phyloP scores from a whole-genome alignment of 768 basidiomycete genomes.

The Hygrophoropsis aurantiaca region DNA sequence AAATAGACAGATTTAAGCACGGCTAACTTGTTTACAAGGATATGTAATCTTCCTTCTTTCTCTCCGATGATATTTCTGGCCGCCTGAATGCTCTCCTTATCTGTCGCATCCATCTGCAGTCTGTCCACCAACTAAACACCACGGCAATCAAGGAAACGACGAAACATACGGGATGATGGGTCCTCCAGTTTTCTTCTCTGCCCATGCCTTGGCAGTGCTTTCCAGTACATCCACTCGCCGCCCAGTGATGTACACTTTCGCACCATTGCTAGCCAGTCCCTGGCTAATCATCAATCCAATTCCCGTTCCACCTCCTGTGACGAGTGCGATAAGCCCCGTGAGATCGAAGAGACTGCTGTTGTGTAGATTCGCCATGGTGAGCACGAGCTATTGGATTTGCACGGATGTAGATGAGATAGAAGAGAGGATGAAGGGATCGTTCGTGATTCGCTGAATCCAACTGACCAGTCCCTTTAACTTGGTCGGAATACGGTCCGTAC shows the following conservation, averaged over 20 bases:
- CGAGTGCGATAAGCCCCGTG: slow-evolving; percentile 52
- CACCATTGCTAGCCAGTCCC: slow-evolving; percentile 75
- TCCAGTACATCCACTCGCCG: slow-evolving; percentile 66
- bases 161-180: slow-evolving; percentile 56
- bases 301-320: slow-evolving; percentile 51
- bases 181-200: slow-evolving; percentile 38
- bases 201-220: slow-evolving; percentile 49
- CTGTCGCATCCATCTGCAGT: slow-evolving; percentile 69
- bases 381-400: slow-evolving; percentile 13
- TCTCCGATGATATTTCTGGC: slow-evolving; percentile 39
- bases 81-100: slow-evolving; percentile 59
- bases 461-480: too few relatives aligned
- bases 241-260: slow-evolving; percentile 79
- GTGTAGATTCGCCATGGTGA: slow-evolving; percentile 20
- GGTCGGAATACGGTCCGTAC: neutral
- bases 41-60: slow-evolving; percentile 69
- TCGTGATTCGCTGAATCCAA: neutral
- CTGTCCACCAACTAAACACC: slow-evolving; percentile 31
- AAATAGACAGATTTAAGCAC: neutral
- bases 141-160: neutral
- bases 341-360: slow-evolving; percentile 45
- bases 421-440: neutral
- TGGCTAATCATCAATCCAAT: slow-evolving; percentile 67
- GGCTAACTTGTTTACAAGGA: slow-evolving; percentile 79
- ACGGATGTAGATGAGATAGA: neutral